phyloP scores from a whole-genome alignment of 352 stramenopile species.

The Phytophthora sansomeana region DNA sequence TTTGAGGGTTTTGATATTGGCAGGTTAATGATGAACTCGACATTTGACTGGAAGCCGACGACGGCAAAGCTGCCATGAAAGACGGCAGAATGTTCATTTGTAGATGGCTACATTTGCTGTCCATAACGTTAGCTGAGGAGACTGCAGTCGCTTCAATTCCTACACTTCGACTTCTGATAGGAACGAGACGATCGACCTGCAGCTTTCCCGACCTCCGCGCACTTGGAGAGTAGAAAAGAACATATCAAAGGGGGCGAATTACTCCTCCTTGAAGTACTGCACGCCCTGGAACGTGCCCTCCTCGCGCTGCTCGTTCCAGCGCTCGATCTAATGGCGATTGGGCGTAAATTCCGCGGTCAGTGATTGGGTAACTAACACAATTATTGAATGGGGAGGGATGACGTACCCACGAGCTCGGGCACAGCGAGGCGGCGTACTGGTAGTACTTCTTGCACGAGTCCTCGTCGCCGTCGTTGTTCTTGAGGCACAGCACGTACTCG shows the following conservation, averaged over 20 bases:
- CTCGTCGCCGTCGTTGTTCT: constrained; percentile 95
- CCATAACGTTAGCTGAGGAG: neutral
- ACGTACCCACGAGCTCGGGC: constrained; percentile 81
- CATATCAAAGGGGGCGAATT: constrained; percentile 18
- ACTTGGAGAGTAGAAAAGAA: constrained; percentile 1
- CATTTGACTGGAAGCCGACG: constrained; percentile 4
- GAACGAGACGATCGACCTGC: neutral
- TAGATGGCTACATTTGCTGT: constrained; percentile 17
- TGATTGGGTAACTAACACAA: neutral
- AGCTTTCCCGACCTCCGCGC: constrained; percentile 12
- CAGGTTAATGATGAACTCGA: constrained; percentile 31
- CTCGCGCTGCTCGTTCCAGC: constrained; percentile 87
- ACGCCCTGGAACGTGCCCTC: constrained; percentile 86
- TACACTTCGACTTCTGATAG: neutral
- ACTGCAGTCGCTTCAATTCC: neutral
- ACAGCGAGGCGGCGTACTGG: constrained; percentile 77
- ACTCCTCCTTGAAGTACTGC: constrained; percentile 71
- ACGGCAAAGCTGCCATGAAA: constrained; percentile 3
- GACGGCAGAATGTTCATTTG: constrained; percentile 30
- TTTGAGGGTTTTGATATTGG: constrained; percentile 34
- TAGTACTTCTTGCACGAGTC: constrained; percentile 90
- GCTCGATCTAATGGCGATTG: constrained; percentile 53
- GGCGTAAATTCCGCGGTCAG: constrained; percentile 2
- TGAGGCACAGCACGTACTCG: constrained; percentile 97
- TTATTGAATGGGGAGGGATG: neutral